Percentiles rank a stretch among this genome's conserved stretches.
These are phyloP conservation scores for Alternaria triticimaculans DNA, from an alignment of 2,329 filamentous ascomycete species.

Conservation along the genomic window DNA sequence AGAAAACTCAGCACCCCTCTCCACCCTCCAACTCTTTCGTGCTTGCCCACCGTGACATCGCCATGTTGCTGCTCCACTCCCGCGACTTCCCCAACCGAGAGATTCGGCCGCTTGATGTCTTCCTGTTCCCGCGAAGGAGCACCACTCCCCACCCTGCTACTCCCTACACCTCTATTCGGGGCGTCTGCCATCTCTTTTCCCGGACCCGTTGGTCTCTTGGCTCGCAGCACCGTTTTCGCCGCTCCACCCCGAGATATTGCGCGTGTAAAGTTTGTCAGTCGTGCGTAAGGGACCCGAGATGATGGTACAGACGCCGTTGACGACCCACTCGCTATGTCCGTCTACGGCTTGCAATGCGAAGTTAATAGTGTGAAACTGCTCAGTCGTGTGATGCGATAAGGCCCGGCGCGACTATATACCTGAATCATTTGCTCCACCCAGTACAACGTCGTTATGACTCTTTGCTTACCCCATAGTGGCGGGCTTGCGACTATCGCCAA, in stretches of 20 bases:
- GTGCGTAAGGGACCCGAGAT: not conserved
- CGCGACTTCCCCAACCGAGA: not conserved
- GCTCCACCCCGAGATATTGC: conserved; percentile 11
- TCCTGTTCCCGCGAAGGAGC: conserved; percentile 2
- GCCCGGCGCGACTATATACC: conserved; percentile 1
- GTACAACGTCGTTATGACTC: conserved; percentile 7
- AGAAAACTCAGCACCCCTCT: conserved; percentile 26
- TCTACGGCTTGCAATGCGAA: not conserved
- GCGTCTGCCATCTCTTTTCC: not conserved
- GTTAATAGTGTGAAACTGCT: not conserved
- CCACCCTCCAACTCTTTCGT: conserved; percentile 19
- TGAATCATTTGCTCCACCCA: conserved; percentile 12
- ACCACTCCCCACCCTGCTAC: not conserved
- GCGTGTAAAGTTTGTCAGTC: not conserved
- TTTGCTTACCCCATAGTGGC: not conserved
- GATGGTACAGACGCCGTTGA: conserved; percentile 4
- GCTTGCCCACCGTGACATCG: conserved; percentile 17
- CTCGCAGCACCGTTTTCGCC: conserved; percentile 2
- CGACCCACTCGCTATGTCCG: not conserved
- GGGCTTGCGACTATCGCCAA: not conserved
- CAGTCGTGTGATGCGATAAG: not conserved
- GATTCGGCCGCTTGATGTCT: conserved; percentile 8
- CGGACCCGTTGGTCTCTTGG: not conserved
- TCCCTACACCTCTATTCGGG: not conserved
- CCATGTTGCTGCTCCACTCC: not conserved